A percentile compares a stretch with the other conserved stretches of the same genome.
These are phyloP conservation scores for Pichia ethanolica DNA, from an alignment of 805 yeast genomes.

Conservation along the genomic window DNA sequence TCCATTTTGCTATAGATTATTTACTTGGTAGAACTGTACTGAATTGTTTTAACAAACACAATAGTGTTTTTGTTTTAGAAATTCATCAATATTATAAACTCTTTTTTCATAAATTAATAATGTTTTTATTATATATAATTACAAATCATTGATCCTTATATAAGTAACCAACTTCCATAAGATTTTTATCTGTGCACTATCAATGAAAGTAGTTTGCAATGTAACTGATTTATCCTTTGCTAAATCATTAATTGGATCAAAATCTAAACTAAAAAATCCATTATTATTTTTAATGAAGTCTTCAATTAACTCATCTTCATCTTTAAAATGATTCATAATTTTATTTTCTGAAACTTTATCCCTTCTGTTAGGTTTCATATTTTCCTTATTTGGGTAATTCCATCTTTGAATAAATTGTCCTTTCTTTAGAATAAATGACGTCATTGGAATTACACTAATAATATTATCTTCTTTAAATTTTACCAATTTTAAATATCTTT, in stretches of 20 bases:
- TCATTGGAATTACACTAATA: neutral
- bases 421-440: slow-evolving; percentile 1
- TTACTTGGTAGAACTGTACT: no score
- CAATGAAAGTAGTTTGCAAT: no score
- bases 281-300: no score
- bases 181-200: slow-evolving; percentile 3
- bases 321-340: neutral
- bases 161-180: slow-evolving; percentile 6
- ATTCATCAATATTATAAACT: no score
- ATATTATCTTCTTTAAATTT: neutral
- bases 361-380: neutral
- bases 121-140: neutral
- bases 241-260: no score
- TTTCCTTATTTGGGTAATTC: slow-evolving; percentile 3
- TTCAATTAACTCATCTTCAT: neutral
- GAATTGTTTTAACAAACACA: no score
- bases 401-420: slow-evolving; percentile 7
- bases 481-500: slow-evolving; percentile 1
- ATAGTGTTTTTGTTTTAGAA: no score
- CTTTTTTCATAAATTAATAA: no score
- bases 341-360: neutral
- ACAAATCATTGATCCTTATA: slow-evolving; percentile 5
- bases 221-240: no score
- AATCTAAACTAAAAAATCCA: no score
- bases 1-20: no score